Evolutionary conservation across 257 asterid genomes (phyloP).

Genomic region (Avicennia marina): DNA sequence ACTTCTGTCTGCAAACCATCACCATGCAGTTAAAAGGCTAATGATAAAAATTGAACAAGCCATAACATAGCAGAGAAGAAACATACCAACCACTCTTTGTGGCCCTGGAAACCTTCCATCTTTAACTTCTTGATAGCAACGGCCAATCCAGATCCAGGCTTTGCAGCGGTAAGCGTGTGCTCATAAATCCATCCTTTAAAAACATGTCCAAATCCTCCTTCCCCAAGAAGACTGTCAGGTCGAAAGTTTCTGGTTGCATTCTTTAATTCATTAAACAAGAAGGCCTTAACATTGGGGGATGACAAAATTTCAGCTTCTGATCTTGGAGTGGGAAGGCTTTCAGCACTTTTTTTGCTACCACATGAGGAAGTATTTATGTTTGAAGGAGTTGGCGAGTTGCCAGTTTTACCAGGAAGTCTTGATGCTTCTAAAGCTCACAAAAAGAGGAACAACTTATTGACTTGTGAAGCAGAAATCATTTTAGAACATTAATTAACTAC

Average conservation of each 20-base stretch:
- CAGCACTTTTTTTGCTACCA: slow-evolving; percentile 52
- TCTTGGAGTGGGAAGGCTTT: slow-evolving; percentile 76
- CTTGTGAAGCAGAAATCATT: no score
- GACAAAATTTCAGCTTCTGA: slow-evolving; percentile 77
- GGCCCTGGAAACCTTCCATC: slow-evolving; percentile 97
- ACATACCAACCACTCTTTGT: slow-evolving; percentile 98
- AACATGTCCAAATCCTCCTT: slow-evolving; percentile 93
- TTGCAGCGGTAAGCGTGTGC: slow-evolving; percentile 60
- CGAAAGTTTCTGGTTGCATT: slow-evolving; percentile 86
- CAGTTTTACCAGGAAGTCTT: slow-evolving; percentile 36
- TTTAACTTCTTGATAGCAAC: slow-evolving; percentile 90
- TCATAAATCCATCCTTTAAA: slow-evolving; percentile 96
- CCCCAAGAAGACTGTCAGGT: slow-evolving; percentile 92
- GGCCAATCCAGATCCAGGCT: slow-evolving; percentile 83
- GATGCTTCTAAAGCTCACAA: slow-evolving; percentile 56
- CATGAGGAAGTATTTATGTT: slow-evolving; percentile 45
- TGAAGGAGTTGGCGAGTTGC: slow-evolving; percentile 45
- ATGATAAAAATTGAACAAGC: neutral
- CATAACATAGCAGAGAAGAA: neutral
- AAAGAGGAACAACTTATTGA: no score
- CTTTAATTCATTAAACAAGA: slow-evolving; percentile 67
- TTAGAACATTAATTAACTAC: no score
- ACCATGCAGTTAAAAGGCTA: neutral
- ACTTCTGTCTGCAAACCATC: slow-evolving; percentile 78
- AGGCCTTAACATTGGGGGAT: slow-evolving; percentile 74